These are phyloP conservation scores for Vachellia collinsii DNA, from an alignment of 306 rosid genomes.

Conservation along the genomic window DNA sequence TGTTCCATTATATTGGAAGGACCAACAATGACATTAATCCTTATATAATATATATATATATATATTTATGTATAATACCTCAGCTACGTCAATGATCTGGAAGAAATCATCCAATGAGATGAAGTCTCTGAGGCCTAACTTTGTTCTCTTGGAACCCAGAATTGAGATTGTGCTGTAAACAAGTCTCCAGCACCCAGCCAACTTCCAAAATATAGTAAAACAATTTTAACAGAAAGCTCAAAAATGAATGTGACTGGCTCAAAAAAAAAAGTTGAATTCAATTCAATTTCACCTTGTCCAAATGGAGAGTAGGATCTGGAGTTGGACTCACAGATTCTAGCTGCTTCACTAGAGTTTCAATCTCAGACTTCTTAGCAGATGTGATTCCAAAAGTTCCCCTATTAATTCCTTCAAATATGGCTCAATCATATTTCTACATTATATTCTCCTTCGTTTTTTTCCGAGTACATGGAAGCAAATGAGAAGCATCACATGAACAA, in stretches of 20 bases:
- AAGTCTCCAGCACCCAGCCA: slow-evolving; percentile 82
- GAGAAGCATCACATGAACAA: too few relatives aligned
- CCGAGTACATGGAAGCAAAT: too few relatives aligned
- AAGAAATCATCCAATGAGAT: slow-evolving; percentile 79
- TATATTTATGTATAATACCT: too few relatives aligned
- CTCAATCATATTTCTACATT: slow-evolving; percentile 35
- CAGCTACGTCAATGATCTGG: slow-evolving; percentile 63
- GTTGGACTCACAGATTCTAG: slow-evolving; percentile 79
- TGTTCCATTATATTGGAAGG: too few relatives aligned
- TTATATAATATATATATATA: too few relatives aligned
- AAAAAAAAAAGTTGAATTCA: neutral
- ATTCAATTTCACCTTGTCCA: slow-evolving; percentile 63
- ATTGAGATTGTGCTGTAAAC: slow-evolving; percentile 78
- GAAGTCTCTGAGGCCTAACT: slow-evolving; percentile 84
- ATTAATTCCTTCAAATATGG: slow-evolving; percentile 57
- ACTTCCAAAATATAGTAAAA: slow-evolving; percentile 44
- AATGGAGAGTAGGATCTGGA: slow-evolving; percentile 62
- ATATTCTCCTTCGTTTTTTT: neutral
- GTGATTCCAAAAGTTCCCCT: slow-evolving; percentile 85
- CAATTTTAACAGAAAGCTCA: neutral
- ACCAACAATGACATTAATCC: too few relatives aligned
- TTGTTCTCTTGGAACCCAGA: slow-evolving; percentile 82
- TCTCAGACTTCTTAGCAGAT: slow-evolving; percentile 69
- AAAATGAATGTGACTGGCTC: neutral
- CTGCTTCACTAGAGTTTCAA: slow-evolving; percentile 67